Percentiles rank a stretch among this genome's conserved stretches.
Conservation (phyloP, 2,329 filamentous ascomycete genomes). For the Fusarium sacchari region DNA sequence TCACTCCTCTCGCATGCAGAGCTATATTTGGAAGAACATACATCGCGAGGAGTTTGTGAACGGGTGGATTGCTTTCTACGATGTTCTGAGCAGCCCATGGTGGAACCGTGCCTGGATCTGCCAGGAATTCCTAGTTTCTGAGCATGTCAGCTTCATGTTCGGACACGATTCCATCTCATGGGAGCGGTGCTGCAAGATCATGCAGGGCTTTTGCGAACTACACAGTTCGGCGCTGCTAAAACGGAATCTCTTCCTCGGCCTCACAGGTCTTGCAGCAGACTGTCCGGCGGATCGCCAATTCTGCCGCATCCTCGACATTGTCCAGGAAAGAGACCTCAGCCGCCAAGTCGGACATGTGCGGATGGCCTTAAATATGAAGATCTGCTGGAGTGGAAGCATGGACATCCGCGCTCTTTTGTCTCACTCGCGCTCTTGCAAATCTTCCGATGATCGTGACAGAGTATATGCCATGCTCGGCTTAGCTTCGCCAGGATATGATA, state of each 20-base stretch:
- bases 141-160: accelerated
- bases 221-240: too few relatives aligned
- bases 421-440: accelerated
- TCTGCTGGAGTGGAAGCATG: accelerated
- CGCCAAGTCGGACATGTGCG: accelerated
- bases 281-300: not conserved
- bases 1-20: accelerated
- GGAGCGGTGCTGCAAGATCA: accelerated
- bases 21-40: not conserved
- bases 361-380: accelerated
- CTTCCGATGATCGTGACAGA: not conserved
- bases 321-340: accelerated
- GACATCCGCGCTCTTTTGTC: not conserved
- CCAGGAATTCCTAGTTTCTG: not conserved
- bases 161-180: accelerated
- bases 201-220: accelerated
- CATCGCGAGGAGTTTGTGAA: accelerated
- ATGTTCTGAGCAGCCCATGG: accelerated
- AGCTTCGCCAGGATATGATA: accelerated
- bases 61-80: not conserved
- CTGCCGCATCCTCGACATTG: accelerated
- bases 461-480: not conserved
- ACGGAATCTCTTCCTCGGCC: too few relatives aligned
- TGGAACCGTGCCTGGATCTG: not conserved
- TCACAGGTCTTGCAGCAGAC: too few relatives aligned